Evolutionary conservation across 495 filamentous ascomycete genomes (phyloP), one percentile per base, ranked within the genome.

Genomic region (Penicillium ochrochloron): DNA sequence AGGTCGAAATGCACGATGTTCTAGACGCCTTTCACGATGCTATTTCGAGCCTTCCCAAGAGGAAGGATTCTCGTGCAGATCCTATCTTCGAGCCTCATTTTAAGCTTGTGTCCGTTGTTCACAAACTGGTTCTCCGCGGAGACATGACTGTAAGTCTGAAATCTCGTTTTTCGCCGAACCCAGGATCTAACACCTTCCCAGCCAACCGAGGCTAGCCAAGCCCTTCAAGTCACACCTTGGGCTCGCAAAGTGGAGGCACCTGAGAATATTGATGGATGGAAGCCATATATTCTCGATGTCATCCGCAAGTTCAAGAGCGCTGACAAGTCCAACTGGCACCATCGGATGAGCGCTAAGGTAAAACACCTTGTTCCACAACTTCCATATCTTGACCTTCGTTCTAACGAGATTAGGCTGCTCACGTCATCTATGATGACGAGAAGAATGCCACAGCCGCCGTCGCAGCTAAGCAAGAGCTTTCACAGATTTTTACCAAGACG

Each of bases 241-340:
- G 80, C 85, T 53, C 76, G 77, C n/a, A 84, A 84, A 55, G 75
- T 84, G 7, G 67, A 74, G 12, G 60, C 73, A 3, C 80, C 84
- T 4, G 73, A 82, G 31, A 85, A 88, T 29, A 63, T 76, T 14
- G 87, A 88, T 35, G 83, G 83, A 17, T 99, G 94, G 91, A 87
- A 91, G 53, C 70, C 81, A 12, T 96, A 91, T 66, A 84, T 94
- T 27, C 83, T 95, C 11, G 82, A 87, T 55, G 86, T 89, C 3
- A 77, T 98, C 53, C 88, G 86, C 57, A 85, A 86, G 55, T 84
- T 98, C 57, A 90, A 92, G 63, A 86, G 85, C 53, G 92, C 92
- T 25, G 95, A 99, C 70, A 97, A 97, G 77, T 88, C 90, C 4
- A 93, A 96, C 69, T 99, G 95, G 95, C 95, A 99, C 73, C 95